A percentile compares a stretch with the other conserved stretches of the same genome.
phyloP scores from a whole-genome alignment of 1,139 yeast genomes.

The Nakaseomyces bracarensis region DNA sequence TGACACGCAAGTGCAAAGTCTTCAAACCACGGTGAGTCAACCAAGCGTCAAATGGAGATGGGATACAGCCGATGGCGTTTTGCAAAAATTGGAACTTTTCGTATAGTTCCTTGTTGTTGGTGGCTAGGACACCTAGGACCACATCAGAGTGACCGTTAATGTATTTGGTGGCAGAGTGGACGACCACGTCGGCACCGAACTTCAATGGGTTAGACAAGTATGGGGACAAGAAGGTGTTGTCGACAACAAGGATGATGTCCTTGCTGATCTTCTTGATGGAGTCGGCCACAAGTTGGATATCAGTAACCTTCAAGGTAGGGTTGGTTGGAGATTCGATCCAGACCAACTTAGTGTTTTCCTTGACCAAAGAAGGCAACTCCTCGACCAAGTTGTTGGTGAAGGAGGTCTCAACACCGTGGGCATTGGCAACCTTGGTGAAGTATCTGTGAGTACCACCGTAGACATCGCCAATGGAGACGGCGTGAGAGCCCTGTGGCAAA shows the following conservation, averaged over 20 bases:
- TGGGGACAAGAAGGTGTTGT: slow-evolving; percentile 91
- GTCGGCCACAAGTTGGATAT: slow-evolving; percentile 52
- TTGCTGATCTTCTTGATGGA: slow-evolving; percentile 41
- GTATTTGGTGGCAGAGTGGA: slow-evolving; percentile 85
- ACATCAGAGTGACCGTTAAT: slow-evolving; percentile 92
- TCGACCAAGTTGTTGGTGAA: slow-evolving; percentile 58
- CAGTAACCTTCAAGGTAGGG: slow-evolving; percentile 75
- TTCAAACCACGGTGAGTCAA: slow-evolving; percentile 88
- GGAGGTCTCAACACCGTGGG: slow-evolving; percentile 66
- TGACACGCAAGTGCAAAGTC: slow-evolving; percentile 74
- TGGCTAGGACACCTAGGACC: slow-evolving; percentile 76
- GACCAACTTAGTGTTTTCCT: slow-evolving; percentile 60
- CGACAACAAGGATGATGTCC: slow-evolving; percentile 65
- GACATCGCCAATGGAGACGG: slow-evolving; percentile 77
- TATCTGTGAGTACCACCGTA: slow-evolving; percentile 92
- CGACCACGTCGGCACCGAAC: slow-evolving; percentile 80
- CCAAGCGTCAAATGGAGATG: slow-evolving; percentile 89
- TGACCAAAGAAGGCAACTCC: slow-evolving; percentile 51
- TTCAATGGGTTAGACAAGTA: slow-evolving; percentile 78
- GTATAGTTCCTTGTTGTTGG: slow-evolving; percentile 54
- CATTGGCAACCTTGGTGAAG: slow-evolving; percentile 76
- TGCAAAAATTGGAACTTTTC: slow-evolving; percentile 67
- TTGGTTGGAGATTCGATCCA: slow-evolving; percentile 90
- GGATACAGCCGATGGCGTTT: slow-evolving; percentile 83
- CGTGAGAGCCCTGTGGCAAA: slow-evolving; percentile 64